Conservation (phyloP, 2,329 filamentous ascomycete genomes). For the Orbilia oligospora region DNA sequence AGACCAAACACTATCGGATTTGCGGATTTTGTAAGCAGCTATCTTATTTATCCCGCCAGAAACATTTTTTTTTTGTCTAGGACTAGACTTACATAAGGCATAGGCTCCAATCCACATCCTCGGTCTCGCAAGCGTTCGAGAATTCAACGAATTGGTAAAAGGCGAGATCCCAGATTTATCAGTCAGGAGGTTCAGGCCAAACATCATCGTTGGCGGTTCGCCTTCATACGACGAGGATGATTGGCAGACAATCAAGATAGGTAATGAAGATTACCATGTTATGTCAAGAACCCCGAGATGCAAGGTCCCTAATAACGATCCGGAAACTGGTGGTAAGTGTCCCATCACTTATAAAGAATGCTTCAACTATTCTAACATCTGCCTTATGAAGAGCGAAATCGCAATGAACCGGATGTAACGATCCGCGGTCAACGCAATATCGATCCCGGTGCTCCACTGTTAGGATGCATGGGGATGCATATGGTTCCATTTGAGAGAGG, state of each 20-base stretch:
- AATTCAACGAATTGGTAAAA: slow-evolving; percentile 74
- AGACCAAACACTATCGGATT: slow-evolving; percentile 78
- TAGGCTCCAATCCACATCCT: slow-evolving; percentile 79
- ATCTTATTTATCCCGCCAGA: not conserved
- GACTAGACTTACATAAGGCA: slow-evolving; percentile 65
- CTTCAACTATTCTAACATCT: not conserved
- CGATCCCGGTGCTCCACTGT: slow-evolving; percentile 39
- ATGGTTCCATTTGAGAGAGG: slow-evolving; percentile 52
- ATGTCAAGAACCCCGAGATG: slow-evolving; percentile 56
- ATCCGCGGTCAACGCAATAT: slow-evolving; percentile 48
- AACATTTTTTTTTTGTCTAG: not conserved
- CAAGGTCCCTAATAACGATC: slow-evolving; percentile 58
- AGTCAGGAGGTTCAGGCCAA: slow-evolving; percentile 77
- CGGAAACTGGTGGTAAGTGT: slow-evolving; percentile 50
- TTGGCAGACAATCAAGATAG: slow-evolving; percentile 74
- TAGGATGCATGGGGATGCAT: slow-evolving; percentile 60
- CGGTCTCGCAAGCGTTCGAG: slow-evolving; percentile 76
- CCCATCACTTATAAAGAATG: not conserved
- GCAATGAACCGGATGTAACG: slow-evolving; percentile 56
- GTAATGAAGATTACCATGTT: slow-evolving; percentile 50
- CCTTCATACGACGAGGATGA: slow-evolving; percentile 78
- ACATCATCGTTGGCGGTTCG: slow-evolving; percentile 78
- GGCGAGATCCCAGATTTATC: slow-evolving; percentile 73
- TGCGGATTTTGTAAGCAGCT: slow-evolving; percentile 74
- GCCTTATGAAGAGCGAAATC: slow-evolving; percentile 31